phyloP scores from a whole-genome alignment of 1,284 basidiomycete genomes.

The Ceratobasidium sp. region DNA sequence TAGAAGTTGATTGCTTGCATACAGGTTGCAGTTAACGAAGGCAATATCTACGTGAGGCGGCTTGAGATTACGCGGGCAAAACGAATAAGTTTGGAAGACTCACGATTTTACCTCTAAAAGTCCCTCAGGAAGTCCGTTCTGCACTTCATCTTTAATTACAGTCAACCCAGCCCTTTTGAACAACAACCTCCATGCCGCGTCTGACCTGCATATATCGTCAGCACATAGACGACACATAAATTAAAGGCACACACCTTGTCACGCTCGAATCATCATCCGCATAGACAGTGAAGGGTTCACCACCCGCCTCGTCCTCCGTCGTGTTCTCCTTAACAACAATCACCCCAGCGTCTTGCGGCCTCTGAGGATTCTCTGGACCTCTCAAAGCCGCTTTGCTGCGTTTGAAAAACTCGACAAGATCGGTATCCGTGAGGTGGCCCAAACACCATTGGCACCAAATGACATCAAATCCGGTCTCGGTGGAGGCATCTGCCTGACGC shows the following conservation, averaged over 20 bases:
- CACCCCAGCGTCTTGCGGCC: conserved; percentile 61
- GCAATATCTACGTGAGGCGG: conserved; percentile 18
- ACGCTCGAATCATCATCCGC: conserved; percentile 91
- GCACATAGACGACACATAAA: conserved; percentile 39
- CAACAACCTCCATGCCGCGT: conserved; percentile 81
- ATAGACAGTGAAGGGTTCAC: conserved; percentile 72
- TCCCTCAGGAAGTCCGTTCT: conserved; percentile 83
- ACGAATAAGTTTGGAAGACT: conserved; percentile 49
- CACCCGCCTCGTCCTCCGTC: conserved; percentile 72
- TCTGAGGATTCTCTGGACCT: conserved; percentile 53
- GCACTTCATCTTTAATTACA: conserved; percentile 77
- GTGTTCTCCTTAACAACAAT: conserved; percentile 94
- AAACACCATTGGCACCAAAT: conserved; percentile 98
- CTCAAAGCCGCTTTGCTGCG: conserved; percentile 71
- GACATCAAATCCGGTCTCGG: conserved; percentile 74
- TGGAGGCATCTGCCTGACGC: conserved; percentile 56
- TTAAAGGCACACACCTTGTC: conserved; percentile 69
- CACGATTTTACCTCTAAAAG: conserved; percentile 89
- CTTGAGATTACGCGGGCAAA: neutral
- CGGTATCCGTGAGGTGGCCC: conserved; percentile 83
- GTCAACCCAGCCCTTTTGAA: conserved; percentile 79
- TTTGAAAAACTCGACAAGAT: conserved; percentile 82
- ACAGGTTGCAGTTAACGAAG: conserved; percentile 9
- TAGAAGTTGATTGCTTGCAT: conserved; percentile 9
- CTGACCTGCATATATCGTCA: conserved; percentile 70